These are phyloP conservation scores for Psilocybe sp. DNA, from an alignment of 768 basidiomycete species.

Conservation along the genomic window DNA sequence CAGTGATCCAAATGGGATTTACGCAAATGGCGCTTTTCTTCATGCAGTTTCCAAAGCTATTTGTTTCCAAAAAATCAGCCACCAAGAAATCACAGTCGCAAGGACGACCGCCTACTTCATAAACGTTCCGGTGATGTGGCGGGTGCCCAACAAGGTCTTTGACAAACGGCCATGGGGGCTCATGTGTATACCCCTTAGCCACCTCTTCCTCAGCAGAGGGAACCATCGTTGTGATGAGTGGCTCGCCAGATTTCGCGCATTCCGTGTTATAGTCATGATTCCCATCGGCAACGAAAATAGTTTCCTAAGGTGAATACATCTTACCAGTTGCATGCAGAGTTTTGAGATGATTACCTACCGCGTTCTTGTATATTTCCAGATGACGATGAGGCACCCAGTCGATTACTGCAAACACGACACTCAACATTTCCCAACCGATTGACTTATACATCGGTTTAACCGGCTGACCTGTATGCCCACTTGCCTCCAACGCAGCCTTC, in stretches of 20 bases:
- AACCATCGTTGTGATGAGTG: slow-evolving; percentile 52
- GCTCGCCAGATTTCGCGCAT: slow-evolving; percentile 51
- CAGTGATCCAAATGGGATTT: slow-evolving; percentile 62
- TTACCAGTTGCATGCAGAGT: too few species aligned
- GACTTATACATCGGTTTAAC: too few species aligned
- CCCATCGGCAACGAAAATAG: slow-evolving; percentile 49
- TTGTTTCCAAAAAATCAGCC: slow-evolving; percentile 21
- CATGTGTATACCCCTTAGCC: slow-evolving; percentile 16
- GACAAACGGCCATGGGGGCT: slow-evolving; percentile 34
- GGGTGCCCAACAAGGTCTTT: slow-evolving; percentile 43
- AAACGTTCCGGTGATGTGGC: slow-evolving; percentile 32
- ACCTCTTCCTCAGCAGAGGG: slow-evolving; percentile 26
- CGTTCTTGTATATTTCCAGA: slow-evolving; percentile 43
- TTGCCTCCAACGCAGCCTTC: slow-evolving; percentile 41
- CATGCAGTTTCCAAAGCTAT: slow-evolving; percentile 65
- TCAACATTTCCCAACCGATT: slow-evolving; percentile 6
- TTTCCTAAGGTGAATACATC: slow-evolving; percentile 29
- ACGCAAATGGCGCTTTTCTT: slow-evolving; percentile 46
- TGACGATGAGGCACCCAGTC: slow-evolving; percentile 62
- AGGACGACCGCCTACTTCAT: slow-evolving; percentile 31
- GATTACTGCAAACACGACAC: slow-evolving; percentile 45
- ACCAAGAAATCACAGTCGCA: not conserved
- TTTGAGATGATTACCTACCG: slow-evolving; percentile 22
- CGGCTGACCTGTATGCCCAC: slow-evolving; percentile 44
- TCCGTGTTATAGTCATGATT: slow-evolving; percentile 44